These are phyloP conservation scores for Fusarium annulatum DNA, from an alignment of 2,329 filamentous ascomycete species.

Conservation along the genomic window DNA sequence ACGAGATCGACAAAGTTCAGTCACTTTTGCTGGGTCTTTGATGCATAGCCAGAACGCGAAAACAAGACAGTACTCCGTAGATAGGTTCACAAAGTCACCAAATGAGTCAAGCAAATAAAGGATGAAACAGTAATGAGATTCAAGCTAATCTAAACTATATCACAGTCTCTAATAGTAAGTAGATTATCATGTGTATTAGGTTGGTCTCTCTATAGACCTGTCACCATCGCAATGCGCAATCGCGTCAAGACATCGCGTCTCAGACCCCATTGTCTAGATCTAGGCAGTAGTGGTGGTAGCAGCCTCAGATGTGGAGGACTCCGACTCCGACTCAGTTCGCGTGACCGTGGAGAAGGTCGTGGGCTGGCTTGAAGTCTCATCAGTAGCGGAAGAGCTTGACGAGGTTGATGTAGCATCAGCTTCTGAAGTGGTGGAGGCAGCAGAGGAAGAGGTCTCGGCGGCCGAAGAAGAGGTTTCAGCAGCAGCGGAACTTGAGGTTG, in stretches of 20 bases:
- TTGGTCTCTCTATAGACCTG: not conserved
- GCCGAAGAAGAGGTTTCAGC: accelerated
- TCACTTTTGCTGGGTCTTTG: no score
- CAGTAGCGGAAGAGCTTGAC: not conserved
- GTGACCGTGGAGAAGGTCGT: not conserved
- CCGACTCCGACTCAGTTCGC: not conserved
- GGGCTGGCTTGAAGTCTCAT: not conserved
- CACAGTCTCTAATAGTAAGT: not conserved
- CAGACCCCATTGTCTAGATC: not conserved
- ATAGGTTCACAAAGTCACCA: not conserved
- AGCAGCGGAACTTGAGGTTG: not conserved
- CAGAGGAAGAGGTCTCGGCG: not conserved
- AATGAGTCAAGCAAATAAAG: not conserved
- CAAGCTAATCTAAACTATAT: slow-evolving; percentile 6
- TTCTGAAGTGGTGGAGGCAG: not conserved
- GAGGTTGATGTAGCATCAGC: not conserved
- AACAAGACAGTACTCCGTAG: not conserved
- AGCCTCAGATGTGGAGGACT: not conserved
- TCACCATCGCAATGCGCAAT: not conserved
- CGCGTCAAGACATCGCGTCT: not conserved
- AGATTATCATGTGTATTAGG: not conserved
- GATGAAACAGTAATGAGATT: not conserved
- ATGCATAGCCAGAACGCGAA: no score
- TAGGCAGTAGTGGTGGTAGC: not conserved
- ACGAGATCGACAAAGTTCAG: not conserved